These are phyloP conservation scores for Populus euphratica DNA, from an alignment of 345 rosid species.

Conservation along the genomic window DNA sequence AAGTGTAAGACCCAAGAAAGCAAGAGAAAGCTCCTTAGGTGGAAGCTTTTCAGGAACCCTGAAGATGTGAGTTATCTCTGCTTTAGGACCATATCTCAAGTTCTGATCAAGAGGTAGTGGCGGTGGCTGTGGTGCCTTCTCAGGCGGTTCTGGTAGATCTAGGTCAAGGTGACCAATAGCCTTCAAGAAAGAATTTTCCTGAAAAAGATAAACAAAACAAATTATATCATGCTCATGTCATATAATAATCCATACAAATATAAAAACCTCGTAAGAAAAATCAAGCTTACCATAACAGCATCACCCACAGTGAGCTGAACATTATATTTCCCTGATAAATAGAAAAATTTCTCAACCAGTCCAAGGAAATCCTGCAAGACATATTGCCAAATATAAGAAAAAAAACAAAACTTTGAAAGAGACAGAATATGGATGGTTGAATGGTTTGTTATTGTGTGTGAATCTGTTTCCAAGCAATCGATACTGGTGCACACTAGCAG, in stretches of 20 bases:
- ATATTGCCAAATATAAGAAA: slow-evolving; percentile 3
- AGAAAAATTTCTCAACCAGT: slow-evolving; percentile 87
- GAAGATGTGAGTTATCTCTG: slow-evolving; percentile 84
- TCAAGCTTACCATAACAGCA: slow-evolving; percentile 72
- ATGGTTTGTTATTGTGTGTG: neutral
- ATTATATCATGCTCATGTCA: neutral
- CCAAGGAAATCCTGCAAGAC: slow-evolving; percentile 80
- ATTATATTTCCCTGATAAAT: slow-evolving; percentile 84
- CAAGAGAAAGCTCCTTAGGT: slow-evolving; percentile 65
- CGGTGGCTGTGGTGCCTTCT: slow-evolving; percentile 82
- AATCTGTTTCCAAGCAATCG: neutral
- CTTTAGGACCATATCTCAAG: slow-evolving; percentile 76
- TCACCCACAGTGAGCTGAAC: slow-evolving; percentile 90
- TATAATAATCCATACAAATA: neutral
- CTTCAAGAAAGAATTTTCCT: slow-evolving; percentile 80
- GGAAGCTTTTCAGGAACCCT: slow-evolving; percentile 90
- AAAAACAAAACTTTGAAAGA: neutral
- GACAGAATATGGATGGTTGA: neutral
- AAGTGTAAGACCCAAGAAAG: slow-evolving; percentile 72
- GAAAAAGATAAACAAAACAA: slow-evolving; percentile 18
- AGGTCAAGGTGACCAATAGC: slow-evolving; percentile 70
- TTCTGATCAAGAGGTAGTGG: slow-evolving; percentile 54
- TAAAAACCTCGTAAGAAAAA: neutral
- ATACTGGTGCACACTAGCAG: neutral
- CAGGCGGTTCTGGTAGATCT: slow-evolving; percentile 91